Percentiles rank a stretch among this genome's conserved stretches.
These are phyloP conservation scores for Cyphellophora europaea DNA, from an alignment of 2,329 filamentous ascomycete species.

Conservation along the genomic window DNA sequence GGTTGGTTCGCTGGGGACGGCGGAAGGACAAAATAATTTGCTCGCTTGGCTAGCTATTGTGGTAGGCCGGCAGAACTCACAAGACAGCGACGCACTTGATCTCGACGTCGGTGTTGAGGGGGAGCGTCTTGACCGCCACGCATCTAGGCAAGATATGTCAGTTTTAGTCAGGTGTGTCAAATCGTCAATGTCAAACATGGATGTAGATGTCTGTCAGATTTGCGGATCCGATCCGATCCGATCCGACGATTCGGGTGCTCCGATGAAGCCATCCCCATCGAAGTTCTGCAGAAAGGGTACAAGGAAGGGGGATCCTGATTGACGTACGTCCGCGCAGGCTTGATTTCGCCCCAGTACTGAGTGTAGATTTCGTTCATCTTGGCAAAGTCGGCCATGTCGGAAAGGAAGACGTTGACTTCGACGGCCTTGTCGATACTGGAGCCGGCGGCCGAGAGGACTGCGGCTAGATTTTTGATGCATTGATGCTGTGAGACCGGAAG, in stretches of 20 bases:
- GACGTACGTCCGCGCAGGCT: too few species aligned
- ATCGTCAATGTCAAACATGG: too few species aligned
- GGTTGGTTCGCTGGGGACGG: too few species aligned
- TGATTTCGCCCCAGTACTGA: constrained; percentile 54
- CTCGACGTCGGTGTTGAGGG: constrained; percentile 43
- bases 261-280: too few species aligned
- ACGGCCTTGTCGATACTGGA: constrained; percentile 50
- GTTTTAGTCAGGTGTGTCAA: too few species aligned
- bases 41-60: too few species aligned
- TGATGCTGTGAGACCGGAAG: constrained; percentile 32
- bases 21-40: too few species aligned
- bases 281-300: too few species aligned
- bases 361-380: constrained; percentile 74
- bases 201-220: neutral
- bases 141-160: too few species aligned
- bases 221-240: too few species aligned
- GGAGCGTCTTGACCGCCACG: constrained; percentile 43
- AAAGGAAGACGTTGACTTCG: constrained; percentile 59
- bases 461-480: constrained; percentile 49
- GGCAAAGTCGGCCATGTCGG: constrained; percentile 56
- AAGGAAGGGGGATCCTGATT: too few species aligned
- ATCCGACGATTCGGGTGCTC: too few species aligned
- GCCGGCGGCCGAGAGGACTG: constrained; percentile 52
- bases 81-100: constrained; percentile 40
- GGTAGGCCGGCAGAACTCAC: neutral